Conservation (phyloP, 1,284 basidiomycete species). For the Earliella scabrosa region DNA sequence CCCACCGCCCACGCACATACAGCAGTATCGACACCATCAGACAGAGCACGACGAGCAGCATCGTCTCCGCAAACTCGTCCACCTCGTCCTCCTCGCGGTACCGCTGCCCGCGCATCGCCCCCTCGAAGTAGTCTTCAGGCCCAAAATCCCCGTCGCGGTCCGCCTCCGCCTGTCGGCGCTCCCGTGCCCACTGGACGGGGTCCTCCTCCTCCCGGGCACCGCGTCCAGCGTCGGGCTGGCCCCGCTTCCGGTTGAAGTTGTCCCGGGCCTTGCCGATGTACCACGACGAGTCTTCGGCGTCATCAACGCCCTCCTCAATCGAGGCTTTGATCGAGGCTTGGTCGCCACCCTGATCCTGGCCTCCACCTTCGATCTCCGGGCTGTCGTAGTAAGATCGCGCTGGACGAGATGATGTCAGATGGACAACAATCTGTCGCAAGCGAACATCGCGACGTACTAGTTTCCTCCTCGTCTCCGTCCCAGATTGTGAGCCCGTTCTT, state of each 20-base stretch:
- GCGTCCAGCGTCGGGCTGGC: slow-evolving; percentile 38
- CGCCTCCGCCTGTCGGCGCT: slow-evolving; percentile 69
- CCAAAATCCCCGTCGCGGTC: slow-evolving; percentile 76
- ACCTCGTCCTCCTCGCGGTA: slow-evolving; percentile 59
- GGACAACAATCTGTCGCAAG: background rate
- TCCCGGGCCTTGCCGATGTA: slow-evolving; percentile 80
- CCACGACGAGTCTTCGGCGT: slow-evolving; percentile 55
- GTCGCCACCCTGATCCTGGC: slow-evolving; percentile 14
- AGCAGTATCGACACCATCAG: slow-evolving; percentile 68
- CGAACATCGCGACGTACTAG: slow-evolving; percentile 33
- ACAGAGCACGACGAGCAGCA: slow-evolving; percentile 69
- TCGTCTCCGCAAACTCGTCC: slow-evolving; percentile 75
- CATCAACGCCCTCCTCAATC: slow-evolving; percentile 22
- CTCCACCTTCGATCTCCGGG: slow-evolving; percentile 31
- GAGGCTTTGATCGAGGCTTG: slow-evolving; percentile 4
- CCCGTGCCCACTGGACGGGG: slow-evolving; percentile 79
- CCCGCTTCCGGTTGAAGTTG: slow-evolving; percentile 62
- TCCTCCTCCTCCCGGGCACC: slow-evolving; percentile 61
- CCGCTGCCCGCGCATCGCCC: slow-evolving; percentile 57
- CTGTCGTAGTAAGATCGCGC: slow-evolving; percentile 20
- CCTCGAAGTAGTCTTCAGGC: slow-evolving; percentile 82
- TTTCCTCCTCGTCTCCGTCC: slow-evolving; percentile 49
- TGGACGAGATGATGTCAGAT: background rate
- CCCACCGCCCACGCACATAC: slow-evolving; percentile 72
- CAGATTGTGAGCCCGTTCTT: slow-evolving; percentile 69